phyloP scores from a whole-genome alignment of 441 rosid species.

The Arabidopsis lyrata region DNA sequence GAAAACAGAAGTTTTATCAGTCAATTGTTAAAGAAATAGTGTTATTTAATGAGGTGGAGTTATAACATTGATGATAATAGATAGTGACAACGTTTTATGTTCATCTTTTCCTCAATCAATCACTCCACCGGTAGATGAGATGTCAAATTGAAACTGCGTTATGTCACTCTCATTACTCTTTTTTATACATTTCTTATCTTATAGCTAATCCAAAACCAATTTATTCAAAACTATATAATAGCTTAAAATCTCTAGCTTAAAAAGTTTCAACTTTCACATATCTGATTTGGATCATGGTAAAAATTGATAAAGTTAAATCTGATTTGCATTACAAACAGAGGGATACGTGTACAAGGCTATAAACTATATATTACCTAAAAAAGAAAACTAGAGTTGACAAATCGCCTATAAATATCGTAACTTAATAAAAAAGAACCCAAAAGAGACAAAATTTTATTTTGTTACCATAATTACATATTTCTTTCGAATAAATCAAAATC shows the following conservation, averaged over 20 bases:
- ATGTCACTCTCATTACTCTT: constrained; percentile 27
- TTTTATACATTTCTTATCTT: constrained; percentile 5
- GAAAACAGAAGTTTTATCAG: constrained; percentile 3
- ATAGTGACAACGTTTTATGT: constrained; percentile 28
- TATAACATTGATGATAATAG: constrained; percentile 34
- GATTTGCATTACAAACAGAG: constrained; percentile 22
- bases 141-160: constrained; percentile 42
- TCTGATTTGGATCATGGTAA: background rate
- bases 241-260: background rate
- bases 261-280: background rate
- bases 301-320: constrained; percentile 2
- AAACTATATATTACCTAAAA: too few species aligned
- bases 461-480: constrained; percentile 9
- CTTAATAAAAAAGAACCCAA: background rate
- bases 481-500: constrained; percentile 11
- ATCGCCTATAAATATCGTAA: background rate
- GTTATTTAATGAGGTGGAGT: constrained; percentile 34
- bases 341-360: constrained; percentile 12
- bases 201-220: background rate
- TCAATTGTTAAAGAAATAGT: too few species aligned
- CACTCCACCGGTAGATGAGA: constrained; percentile 39
- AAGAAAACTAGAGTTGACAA: too few species aligned
- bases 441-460: background rate
- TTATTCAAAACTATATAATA: constrained; percentile 2
- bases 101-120: constrained; percentile 35